Percentiles rank a stretch among this genome's conserved stretches.
These are phyloP conservation scores for Hirsutella rhossiliensis DNA, from an alignment of 2,329 filamentous ascomycete genomes.

Conservation along the genomic window DNA sequence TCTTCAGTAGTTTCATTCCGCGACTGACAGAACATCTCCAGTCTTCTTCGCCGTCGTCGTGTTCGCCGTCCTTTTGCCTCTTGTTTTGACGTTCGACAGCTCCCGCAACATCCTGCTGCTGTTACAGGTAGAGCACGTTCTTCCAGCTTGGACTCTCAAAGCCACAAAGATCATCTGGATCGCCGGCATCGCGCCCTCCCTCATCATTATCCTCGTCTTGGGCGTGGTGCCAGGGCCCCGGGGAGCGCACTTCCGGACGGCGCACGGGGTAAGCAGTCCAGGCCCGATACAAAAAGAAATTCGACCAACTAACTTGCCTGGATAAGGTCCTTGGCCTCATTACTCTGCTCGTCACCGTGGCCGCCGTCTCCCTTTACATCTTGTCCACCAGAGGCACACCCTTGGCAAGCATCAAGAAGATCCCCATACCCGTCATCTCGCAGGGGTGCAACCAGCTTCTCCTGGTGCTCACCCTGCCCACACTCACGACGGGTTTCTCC, in stretches of 20 bases:
- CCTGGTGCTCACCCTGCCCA: slow-evolving; percentile 9
- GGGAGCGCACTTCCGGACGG: slow-evolving; percentile 14
- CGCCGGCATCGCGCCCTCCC: slow-evolving; percentile 11
- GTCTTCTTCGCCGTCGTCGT: slow-evolving; percentile 8
- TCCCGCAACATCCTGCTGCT: slow-evolving; percentile 13
- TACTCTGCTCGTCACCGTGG: not conserved
- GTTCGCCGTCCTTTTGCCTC: slow-evolving; percentile 13
- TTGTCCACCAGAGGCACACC: not conserved
- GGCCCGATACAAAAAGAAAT: not conserved
- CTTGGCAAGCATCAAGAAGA: no score
- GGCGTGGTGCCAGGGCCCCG: slow-evolving; percentile 12
- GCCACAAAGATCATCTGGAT: slow-evolving; percentile 14
- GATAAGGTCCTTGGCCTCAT: not conserved
- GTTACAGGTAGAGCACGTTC: slow-evolving; percentile 8
- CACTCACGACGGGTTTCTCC: slow-evolving; percentile 14
- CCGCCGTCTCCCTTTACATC: not conserved
- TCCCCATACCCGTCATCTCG: not conserved
- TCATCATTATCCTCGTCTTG: slow-evolving; percentile 14
- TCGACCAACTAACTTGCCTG: not conserved
- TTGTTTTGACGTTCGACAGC: slow-evolving; percentile 15
- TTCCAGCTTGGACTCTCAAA: slow-evolving; percentile 10
- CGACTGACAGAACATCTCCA: not conserved
- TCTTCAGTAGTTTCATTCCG: not conserved
- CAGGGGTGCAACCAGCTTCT: slow-evolving; percentile 14
- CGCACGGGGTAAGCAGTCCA: slow-evolving; percentile 14